phyloP scores from a whole-genome alignment of 495 filamentous ascomycete species.

The Darksidea phi region DNA sequence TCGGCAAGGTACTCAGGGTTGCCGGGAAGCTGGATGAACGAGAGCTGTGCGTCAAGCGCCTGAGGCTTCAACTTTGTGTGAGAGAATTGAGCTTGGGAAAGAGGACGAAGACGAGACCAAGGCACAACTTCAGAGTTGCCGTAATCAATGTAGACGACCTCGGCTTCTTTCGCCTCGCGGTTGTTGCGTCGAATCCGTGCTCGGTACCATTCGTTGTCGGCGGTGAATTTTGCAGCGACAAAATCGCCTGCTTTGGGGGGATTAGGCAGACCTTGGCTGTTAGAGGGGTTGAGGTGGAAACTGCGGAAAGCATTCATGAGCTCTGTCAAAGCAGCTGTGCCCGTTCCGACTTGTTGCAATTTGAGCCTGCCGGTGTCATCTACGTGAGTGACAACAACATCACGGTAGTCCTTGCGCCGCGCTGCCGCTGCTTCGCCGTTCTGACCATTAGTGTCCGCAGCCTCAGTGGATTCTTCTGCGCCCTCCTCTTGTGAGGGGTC shows the following conservation, averaged over 20 bases:
- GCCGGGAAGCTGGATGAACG: constrained; percentile 81
- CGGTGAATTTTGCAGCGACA: constrained; percentile 83
- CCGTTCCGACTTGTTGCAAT: constrained; percentile 80
- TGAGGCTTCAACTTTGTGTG: constrained; percentile 76
- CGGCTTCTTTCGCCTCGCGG: constrained; percentile 78
- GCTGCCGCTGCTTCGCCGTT: constrained; percentile 49
- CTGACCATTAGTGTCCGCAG: constrained; percentile 50
- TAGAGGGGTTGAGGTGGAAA: constrained; percentile 75
- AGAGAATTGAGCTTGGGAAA: constrained; percentile 74
- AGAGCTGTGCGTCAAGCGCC: constrained; percentile 83
- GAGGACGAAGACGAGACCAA: constrained; percentile 76
- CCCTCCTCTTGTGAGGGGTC: constrained; percentile 63
- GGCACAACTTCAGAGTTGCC: constrained; percentile 87
- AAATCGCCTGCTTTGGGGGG: constrained; percentile 88
- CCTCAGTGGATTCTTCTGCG: constrained; percentile 49
- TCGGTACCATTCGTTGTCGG: constrained; percentile 91
- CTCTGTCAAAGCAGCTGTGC: constrained; percentile 75
- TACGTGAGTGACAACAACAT: constrained; percentile 86
- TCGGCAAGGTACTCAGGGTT: constrained; percentile 76
- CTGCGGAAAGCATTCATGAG: constrained; percentile 85
- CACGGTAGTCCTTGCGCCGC: constrained; percentile 79
- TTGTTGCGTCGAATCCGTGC: constrained; percentile 89
- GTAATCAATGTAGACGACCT: constrained; percentile 93
- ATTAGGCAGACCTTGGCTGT: constrained; percentile 66
- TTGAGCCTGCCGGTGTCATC: constrained; percentile 74